Conservation (phyloP, 2,329 filamentous ascomycete genomes). For the Xylaria sp. region DNA sequence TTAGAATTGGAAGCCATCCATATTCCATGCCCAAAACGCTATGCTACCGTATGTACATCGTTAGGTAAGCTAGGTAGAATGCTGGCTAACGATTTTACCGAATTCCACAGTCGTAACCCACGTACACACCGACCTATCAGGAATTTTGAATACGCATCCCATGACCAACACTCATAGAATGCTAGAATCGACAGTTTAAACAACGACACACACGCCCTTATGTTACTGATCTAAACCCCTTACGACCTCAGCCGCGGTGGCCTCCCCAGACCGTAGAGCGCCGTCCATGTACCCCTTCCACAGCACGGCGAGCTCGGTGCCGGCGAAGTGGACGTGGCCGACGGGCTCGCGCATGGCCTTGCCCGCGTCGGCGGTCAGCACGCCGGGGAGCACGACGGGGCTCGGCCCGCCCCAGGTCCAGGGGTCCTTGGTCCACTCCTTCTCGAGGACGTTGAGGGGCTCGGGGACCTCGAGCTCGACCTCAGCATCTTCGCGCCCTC, state of each 20-base stretch:
- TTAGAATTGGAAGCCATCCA: no score
- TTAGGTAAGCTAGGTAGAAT: no score
- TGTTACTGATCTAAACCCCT: slow-evolving; percentile 7
- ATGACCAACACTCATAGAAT: no score
- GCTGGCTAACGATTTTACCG: no score
- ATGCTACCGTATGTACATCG: no score
- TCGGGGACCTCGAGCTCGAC: slow-evolving; percentile 20
- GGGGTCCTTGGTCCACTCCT: slow-evolving; percentile 45
- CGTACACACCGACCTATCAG: no score
- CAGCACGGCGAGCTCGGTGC: slow-evolving; percentile 54
- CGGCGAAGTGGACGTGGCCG: slow-evolving; percentile 54
- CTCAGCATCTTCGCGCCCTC: no score
- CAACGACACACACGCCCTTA: no score
- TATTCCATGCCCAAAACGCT: no score
- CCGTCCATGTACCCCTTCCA: slow-evolving; percentile 65
- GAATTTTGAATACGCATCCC: no score
- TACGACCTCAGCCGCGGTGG: slow-evolving; percentile 50
- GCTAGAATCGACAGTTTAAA: no score
- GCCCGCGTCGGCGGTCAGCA: slow-evolving; percentile 38
- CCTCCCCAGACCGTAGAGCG: slow-evolving; percentile 52
- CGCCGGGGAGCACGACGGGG: slow-evolving; percentile 41
- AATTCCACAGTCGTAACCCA: no score
- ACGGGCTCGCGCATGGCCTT: slow-evolving; percentile 39
- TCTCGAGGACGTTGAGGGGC: slow-evolving; percentile 38
- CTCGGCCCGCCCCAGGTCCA: slow-evolving; percentile 46